These are phyloP conservation scores for Russula vinacea DNA, from an alignment of 768 basidiomycete species.

Conservation along the genomic window DNA sequence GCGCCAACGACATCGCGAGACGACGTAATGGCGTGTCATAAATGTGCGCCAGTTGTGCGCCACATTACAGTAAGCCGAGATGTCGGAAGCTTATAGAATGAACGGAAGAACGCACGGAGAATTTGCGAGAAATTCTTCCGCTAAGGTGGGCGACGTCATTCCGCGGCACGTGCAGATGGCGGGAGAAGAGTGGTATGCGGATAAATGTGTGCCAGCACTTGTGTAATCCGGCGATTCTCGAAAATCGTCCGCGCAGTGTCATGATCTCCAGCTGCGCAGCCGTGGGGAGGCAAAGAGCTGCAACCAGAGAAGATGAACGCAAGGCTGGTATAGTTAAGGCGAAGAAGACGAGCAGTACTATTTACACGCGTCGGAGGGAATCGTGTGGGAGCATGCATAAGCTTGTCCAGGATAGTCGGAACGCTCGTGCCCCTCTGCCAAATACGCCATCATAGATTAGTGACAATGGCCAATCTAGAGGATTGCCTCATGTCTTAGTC, in stretches of 20 bases:
- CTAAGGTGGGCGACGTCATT: constrained; percentile 56
- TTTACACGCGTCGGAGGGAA: constrained; percentile 1
- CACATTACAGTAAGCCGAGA: neutral
- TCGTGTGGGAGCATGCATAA: constrained; percentile 31
- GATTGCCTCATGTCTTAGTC: constrained; percentile 30
- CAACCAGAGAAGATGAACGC: constrained; percentile 32
- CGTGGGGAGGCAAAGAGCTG: constrained; percentile 36
- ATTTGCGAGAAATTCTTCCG: constrained; percentile 65
- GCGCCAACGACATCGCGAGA: constrained; percentile 50
- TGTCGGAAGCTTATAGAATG: constrained; percentile 1
- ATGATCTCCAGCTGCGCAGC: constrained; percentile 33
- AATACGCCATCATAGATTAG: constrained; percentile 67
- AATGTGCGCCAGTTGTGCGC: constrained; percentile 50
- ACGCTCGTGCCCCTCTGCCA: constrained; percentile 49
- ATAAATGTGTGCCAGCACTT: constrained; percentile 52
- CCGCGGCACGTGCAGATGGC: constrained; percentile 67
- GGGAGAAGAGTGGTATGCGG: constrained; percentile 63
- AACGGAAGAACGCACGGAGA: constrained; percentile 47
- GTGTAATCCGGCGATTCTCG: constrained; percentile 50
- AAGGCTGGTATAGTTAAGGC: constrained; percentile 44
- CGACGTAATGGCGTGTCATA: constrained; percentile 66
- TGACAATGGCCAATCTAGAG: constrained; percentile 21
- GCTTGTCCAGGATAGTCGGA: constrained; percentile 38
- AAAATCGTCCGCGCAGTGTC: constrained; percentile 43
- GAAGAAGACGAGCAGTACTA: constrained; percentile 36